Conservation (phyloP, 441 rosid species). For the Raphanus hybrid region DNA sequence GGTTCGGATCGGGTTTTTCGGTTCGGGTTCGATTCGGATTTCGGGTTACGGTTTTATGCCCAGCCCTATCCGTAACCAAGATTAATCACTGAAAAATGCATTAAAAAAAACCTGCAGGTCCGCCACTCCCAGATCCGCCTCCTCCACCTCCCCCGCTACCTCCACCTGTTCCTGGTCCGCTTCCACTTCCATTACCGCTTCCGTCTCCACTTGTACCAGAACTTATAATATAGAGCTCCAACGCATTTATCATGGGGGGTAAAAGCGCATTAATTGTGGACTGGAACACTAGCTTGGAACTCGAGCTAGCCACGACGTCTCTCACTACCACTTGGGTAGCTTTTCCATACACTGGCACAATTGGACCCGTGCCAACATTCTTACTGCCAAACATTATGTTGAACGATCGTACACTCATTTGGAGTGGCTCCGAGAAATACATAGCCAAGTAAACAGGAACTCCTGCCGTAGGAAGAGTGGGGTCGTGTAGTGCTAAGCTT, state of each 20-base stretch:
- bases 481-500: not conserved
- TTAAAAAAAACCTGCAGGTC: slow-evolving; percentile 8
- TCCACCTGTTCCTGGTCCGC: not conserved
- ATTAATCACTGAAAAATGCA: not conserved
- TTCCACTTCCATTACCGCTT: not conserved
- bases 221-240: slow-evolving; percentile 49
- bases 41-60: no score
- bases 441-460: slow-evolving; percentile 46
- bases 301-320: slow-evolving; percentile 44
- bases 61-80: not conserved
- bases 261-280: slow-evolving; percentile 42
- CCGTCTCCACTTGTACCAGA: slow-evolving; percentile 30
- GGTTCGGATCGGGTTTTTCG: no score
- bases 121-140: not conserved
- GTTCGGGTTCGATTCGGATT: no score
- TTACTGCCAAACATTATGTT: slow-evolving; percentile 31
- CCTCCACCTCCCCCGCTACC: not conserved
- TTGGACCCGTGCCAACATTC: slow-evolving; percentile 8
- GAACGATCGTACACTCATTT: slow-evolving; percentile 44
- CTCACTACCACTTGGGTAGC: slow-evolving; percentile 29
- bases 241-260: slow-evolving; percentile 63
- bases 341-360: slow-evolving; percentile 45
- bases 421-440: slow-evolving; percentile 58
- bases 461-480: slow-evolving; percentile 32
- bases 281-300: slow-evolving; percentile 36